Base-by-base conservation (phyloP, 2,329 filamentous ascomycete species). In the Pleoardoris graminearum region DNA sequence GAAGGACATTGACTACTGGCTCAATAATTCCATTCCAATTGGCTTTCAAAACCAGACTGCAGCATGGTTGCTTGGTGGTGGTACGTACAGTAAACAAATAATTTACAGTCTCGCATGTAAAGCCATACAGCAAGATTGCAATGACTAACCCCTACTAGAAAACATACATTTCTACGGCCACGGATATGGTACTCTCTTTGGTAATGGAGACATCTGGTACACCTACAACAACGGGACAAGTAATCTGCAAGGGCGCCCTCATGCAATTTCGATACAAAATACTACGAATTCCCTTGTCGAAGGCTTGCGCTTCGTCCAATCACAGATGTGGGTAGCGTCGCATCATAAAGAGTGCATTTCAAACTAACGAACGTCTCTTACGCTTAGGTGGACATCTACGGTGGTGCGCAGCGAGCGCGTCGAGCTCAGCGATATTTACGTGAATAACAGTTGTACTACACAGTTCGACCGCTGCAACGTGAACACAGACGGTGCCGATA, bases 151-250 rank as follows among this genome's bases (percentile, higher is more conserved):
- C 7, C 8, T 16, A 6, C 8, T 39, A 39, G 36, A 78, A 12
- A 74, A 77, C 25, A 69, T 85, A 17, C 62, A 69, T 12, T 75
- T 79, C 54, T 70, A 78, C 23, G 81, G 81, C 7, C 67, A 77
- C 57, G 78, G 78, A n/a, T 66, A 69, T 21, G 82, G 82, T 27
- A 42, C 38, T 4, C 38, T 42, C 3, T 42, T 42, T n/a, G 38
- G 38, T 16, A 42, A 42, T 17, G 82, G 82, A 16, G 83, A 84
- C 60, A 73, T 76, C 1, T 85, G 82, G 82, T 84, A 84, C 59
- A 74, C 80, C 54, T 79, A 75, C 61, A 73, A 49, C 21, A 77
- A 50, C 12, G 37, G 30, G 3, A 27, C 36, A 12, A 54, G 46
- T 7, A 58, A 60, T 17, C 52, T 42, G 17, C 59, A 54, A 6